Base-by-base conservation (phyloP, 2,329 filamentous ascomycete genomes). In the Knoxdaviesia capensis region DNA sequence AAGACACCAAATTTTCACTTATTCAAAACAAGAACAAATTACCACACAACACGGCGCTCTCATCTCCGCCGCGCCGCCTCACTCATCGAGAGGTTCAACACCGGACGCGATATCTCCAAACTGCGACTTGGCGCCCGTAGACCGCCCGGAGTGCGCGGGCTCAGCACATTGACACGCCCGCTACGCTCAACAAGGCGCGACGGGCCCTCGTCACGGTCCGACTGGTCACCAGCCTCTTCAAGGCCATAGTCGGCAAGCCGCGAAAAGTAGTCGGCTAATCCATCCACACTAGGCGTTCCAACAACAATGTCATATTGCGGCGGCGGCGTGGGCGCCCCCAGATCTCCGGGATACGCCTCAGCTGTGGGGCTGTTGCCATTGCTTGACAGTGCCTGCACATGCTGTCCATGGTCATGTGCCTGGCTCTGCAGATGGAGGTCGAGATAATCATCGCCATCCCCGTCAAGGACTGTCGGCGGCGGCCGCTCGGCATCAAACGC, bases 261-360 rank as follows among this genome's bases (percentile, higher is more conserved):
- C 0, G 78, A 66, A 55, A 94, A 94, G 57, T 94, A 94, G 52
- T 94, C 87, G 1, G 85, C 81, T 39, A 94, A 58, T 0, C 77
- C 59, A 62, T 86, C 57, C 55, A 84, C 65, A 59, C 75, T 66
- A 29, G 73, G 64, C 46, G 71, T 73, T 10, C 79, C 81, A 1
- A 90, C 74, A 34, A 92, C 81, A 4, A 69, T 66, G 45, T 88
- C 82, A 55, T 94, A 94, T 44, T 80, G 75, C 1, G 87, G 87
- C 6, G 59, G 58, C 11, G 55, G 53, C 0, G 61, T 54, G 20
- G 20, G 20, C 4, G 41, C 5, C 6, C 29, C 29, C 30, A 39
- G 35, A 20, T 11, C 36, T 6, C 20, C 20, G 20, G 20, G 20
- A 20, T 20, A 20, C 42, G 60, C 47, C 2, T 39, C 45, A 29